These are phyloP conservation scores for Chlamydomonas reinhardtii DNA, from an alignment of 163 green algal species.

Conservation along the genomic window DNA sequence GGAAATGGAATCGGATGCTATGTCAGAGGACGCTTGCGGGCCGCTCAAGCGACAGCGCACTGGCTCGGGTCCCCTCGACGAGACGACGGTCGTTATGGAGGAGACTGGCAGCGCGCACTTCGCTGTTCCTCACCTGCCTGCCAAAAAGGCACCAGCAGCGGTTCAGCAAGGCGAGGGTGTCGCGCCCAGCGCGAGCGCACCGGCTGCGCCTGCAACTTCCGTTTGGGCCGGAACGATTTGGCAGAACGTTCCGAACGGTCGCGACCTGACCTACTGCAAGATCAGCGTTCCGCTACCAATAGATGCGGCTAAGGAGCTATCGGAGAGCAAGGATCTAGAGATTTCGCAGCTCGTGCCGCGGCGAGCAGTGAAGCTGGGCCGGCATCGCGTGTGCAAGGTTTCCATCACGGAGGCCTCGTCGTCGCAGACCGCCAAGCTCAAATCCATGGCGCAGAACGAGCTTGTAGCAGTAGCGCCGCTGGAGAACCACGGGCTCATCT, in stretches of 20 bases:
- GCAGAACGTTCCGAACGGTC: constrained; percentile 21
- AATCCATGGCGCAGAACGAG: constrained; percentile 49
- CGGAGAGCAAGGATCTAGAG: not conserved
- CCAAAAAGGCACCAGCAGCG: constrained; percentile 2
- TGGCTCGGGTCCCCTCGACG: too few species aligned
- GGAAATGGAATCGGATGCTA: constrained; percentile 29
- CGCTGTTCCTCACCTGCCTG: constrained; percentile 36
- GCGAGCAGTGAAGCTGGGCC: constrained; percentile 31
- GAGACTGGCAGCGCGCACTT: constrained; percentile 14
- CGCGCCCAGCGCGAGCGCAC: not conserved
- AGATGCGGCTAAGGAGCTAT: constrained; percentile 14
- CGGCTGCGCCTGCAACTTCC: not conserved
- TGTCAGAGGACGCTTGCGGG: constrained; percentile 28
- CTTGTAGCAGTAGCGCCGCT: constrained; percentile 25
- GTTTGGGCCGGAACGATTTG: constrained; percentile 29
- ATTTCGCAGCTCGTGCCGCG: constrained; percentile 41
- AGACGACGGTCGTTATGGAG: not conserved
- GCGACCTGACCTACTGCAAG: constrained; percentile 38
- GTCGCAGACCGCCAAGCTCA: constrained; percentile 30
- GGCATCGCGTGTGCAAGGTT: constrained; percentile 32
- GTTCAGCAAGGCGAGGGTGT: too few species aligned
- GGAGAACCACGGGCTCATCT: constrained; percentile 45
- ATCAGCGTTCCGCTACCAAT: constrained; percentile 26
- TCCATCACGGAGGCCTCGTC: constrained; percentile 12
- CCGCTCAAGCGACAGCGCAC: constrained; percentile 39